phyloP scores from a whole-genome alignment of 2,329 filamentous ascomycete species.

The Keithomyces neogunnii region DNA sequence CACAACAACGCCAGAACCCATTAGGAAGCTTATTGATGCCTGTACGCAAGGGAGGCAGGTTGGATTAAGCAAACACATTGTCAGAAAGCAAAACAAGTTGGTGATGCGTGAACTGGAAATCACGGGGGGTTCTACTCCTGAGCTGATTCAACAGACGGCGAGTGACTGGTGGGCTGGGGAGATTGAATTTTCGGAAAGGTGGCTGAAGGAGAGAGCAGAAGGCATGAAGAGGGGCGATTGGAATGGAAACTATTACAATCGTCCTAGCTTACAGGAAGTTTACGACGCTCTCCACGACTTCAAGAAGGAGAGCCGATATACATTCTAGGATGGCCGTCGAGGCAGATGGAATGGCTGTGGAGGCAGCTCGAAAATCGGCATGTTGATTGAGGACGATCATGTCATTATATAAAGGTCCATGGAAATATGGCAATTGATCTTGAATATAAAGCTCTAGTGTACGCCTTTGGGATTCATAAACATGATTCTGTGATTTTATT shows the following conservation, averaged over 20 bases:
- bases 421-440: neutral
- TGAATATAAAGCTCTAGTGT: too few species aligned
- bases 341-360: neutral
- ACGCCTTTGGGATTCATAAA: too few species aligned
- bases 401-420: neutral
- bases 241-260: constrained; percentile 41
- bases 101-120: constrained; percentile 29
- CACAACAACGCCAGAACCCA: constrained; percentile 33
- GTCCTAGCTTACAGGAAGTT: constrained; percentile 39
- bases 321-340: neutral
- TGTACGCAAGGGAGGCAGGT: constrained; percentile 41
- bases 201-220: constrained; percentile 31
- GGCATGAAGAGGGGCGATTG: constrained; percentile 33
- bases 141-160: constrained; percentile 28
- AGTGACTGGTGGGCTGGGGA: constrained; percentile 40
- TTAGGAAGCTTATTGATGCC: constrained; percentile 39
- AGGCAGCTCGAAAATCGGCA: neutral
- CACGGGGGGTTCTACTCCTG: constrained; percentile 23
- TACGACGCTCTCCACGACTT: constrained; percentile 20
- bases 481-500: too few species aligned
- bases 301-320: neutral
- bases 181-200: constrained; percentile 37
- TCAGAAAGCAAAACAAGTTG: constrained; percentile 36
- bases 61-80: constrained; percentile 35
- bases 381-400: neutral